These are phyloP conservation scores for Botrytis paeoniae DNA, from an alignment of 2,329 filamentous ascomycete genomes.

Conservation along the genomic window DNA sequence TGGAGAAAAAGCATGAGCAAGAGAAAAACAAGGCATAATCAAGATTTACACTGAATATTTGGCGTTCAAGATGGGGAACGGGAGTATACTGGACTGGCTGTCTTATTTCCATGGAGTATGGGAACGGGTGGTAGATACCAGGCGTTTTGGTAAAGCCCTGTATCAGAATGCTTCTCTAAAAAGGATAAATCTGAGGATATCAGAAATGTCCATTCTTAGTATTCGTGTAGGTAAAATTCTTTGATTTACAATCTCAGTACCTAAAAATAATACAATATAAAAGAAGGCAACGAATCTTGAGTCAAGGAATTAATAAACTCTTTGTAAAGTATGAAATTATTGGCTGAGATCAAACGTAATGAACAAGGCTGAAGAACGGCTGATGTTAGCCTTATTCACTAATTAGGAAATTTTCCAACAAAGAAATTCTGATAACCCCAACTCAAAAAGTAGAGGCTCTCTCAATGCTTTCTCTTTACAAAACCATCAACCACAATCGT, in stretches of 20 bases:
- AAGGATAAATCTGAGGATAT: not conserved
- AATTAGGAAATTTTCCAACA: not conserved
- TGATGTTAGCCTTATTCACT: not conserved
- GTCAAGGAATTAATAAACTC: not conserved
- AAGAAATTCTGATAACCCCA: not conserved
- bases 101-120: slow-evolving; percentile 2
- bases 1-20: slow-evolving; percentile 22
- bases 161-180: not conserved
- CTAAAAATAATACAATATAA: not conserved
- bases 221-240: not conserved
- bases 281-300: not conserved
- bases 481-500: slow-evolving; percentile 3
- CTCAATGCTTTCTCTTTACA: not conserved
- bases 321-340: not conserved
- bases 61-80: not conserved
- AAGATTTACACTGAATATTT: not conserved
- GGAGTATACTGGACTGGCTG: not conserved
- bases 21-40: slow-evolving; percentile 4
- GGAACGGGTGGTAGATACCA: slow-evolving; percentile 16
- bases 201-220: not conserved
- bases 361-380: slow-evolving; percentile 7
- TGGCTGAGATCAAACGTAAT: not conserved
- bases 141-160: slow-evolving; percentile 2
- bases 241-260: not conserved
- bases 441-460: not conserved